Evolutionary conservation across 495 filamentous ascomycete species (phyloP), one percentile per base, ranked within the genome.

Genomic region (Neurospora sp.): DNA sequence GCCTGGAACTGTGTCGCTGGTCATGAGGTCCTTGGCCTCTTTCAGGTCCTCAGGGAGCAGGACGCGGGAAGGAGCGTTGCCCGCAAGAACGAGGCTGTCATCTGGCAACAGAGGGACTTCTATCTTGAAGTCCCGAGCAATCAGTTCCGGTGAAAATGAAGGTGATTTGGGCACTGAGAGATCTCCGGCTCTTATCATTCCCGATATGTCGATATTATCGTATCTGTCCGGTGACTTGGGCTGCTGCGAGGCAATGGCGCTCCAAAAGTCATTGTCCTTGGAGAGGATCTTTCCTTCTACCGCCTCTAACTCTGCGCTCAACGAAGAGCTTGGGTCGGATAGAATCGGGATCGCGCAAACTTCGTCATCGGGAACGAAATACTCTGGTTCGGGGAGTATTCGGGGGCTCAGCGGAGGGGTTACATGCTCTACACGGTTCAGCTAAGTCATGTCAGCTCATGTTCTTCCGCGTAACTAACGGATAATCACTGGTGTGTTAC

Each of bases 381-480:
- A 82, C 23, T 81, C 78, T 2, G 54, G 46, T 14, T 75, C 46
- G 2, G 83, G 69, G 10, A 82, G 83, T 6, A 79, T 75, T 20
- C 80, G 70, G 3, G 90, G 89, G 46, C 88, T 85, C 12, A 92
- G 79, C 14, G 89, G 90, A 39, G 90, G 90, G 12, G 90, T 89
- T 38, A 91, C 48, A 35, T 78, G 83, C 44, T 83, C 79, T 11
- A 35, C 78, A 72, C 7, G 74, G 77, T 71, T 72, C 72, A 46
- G 82, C 77, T 54, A 14, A 3, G 38, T 74, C 70, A 20, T 48
- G 38, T 72, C 71, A 73, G 73, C 38, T 74, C 9, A 37, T 76
- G 73, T 35, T 5, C 48, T 66, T 35, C 2, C 12, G 3, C 2
- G 54, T 41, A 10, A 7, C 27, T 16, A 3, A 35, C 12, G 54